Base-by-base conservation (phyloP, 2,329 filamentous ascomycete species). In the Sporothrix curviconia region DNA sequence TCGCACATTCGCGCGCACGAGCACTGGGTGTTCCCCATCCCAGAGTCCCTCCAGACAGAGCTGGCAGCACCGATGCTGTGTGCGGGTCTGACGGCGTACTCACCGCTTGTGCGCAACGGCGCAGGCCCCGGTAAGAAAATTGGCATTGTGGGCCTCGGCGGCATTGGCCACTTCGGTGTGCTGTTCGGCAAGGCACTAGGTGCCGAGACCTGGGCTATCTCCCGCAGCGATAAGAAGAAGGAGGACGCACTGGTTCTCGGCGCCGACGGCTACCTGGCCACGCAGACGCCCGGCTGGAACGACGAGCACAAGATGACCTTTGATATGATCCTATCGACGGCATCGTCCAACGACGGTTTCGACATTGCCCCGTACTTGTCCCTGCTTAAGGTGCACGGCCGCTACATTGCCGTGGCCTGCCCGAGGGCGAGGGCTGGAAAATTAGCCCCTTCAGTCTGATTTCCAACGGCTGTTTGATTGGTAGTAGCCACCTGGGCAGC, bases 1-100 rank as follows among this genome's bases (percentile, higher is more conserved):
- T 71, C 69, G 3, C 69, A 72, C 57, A 63, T 71, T 19, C 64
- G 70, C 44, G 67, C 69, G 14, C 87, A 92, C 71, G 86, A 92
- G 72, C 87, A 91, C 75, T 92, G 77, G 77, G 79, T 81, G 43
- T 83, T 82, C 67, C 86, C 87, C 66, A 92, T 95, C 62, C 90
- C 90, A 34, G 88, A 90, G 34, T 82, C 77, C 53, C 79, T 95
- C 46, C 65, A 76, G 7, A 81, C 78, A 63, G 71, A 74, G 56
- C 72, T 84, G 52, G 88, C 85, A 1, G 90, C 89, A 1, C 88
- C 87, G 7, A 90, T 92, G 87, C 79, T 94, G 64, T 95, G 90
- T 71, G 90, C 89, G 37, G 90, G 90, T 62, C 78, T 95, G 63
- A 95, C 90, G 4, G 84, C 84, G 58, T 95, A 85, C 75, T 87